Conservation (phyloP, 2,329 filamentous ascomycete genomes). For the Venturia asperata region DNA sequence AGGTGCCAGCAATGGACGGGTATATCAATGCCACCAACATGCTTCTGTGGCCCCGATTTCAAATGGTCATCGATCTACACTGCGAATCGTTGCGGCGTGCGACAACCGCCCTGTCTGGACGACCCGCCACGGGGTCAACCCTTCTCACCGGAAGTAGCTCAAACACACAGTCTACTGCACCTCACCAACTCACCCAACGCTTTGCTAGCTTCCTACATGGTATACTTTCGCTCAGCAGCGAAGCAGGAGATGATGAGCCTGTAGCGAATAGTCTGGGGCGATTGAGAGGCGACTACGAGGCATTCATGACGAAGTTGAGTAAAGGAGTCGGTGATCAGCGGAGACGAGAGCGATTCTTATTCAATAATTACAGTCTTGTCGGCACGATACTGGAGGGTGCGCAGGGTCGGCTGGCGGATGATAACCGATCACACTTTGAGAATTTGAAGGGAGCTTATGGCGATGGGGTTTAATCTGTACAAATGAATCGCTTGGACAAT, state of each 20-base stretch:
- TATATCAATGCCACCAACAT: constrained; percentile 96
- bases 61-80: constrained; percentile 87
- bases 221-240: constrained; percentile 73
- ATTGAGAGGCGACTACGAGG: constrained; percentile 73
- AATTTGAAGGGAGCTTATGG: constrained; percentile 40
- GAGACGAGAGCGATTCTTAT: constrained; percentile 80
- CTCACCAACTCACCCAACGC: constrained; percentile 87
- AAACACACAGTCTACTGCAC: constrained; percentile 65
- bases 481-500: not conserved
- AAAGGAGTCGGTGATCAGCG: constrained; percentile 66
- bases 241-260: constrained; percentile 90
- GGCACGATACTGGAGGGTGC: constrained; percentile 75
- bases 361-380: constrained; percentile 94
- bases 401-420: constrained; percentile 62
- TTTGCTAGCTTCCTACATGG: constrained; percentile 89
- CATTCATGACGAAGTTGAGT: constrained; percentile 70
- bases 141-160: constrained; percentile 39
- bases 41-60: constrained; percentile 92
- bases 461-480: not conserved
- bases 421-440: constrained; percentile 71
- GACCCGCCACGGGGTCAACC: constrained; percentile 27
- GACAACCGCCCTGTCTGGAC: constrained; percentile 25
- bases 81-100: constrained; percentile 71
- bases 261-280: constrained; percentile 73
- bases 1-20: constrained; percentile 78